Conservation (phyloP, 257 asterid species). For the Forsythia suspensa region DNA sequence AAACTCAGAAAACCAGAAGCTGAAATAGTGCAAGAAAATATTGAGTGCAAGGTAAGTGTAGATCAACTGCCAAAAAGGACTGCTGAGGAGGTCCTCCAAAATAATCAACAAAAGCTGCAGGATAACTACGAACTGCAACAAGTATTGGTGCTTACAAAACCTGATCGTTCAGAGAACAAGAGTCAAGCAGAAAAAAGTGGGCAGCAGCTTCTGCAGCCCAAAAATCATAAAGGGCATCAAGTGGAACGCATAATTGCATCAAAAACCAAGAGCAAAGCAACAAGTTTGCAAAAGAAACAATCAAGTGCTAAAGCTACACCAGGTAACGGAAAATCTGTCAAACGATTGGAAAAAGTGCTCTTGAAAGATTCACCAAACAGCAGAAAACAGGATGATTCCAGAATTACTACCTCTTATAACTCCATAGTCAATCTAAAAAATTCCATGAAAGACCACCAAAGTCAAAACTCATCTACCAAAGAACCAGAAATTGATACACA, state of each 20-base stretch:
- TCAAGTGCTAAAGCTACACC: conserved; percentile 32
- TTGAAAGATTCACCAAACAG: conserved; percentile 29
- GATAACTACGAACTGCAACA: conserved; percentile 29
- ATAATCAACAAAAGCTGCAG: conserved; percentile 32
- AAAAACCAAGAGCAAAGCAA: conserved; percentile 34
- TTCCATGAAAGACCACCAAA: conserved; percentile 21
- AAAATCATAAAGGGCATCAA: conserved; percentile 36
- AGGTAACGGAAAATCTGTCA: conserved; percentile 29
- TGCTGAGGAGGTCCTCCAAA: conserved; percentile 28
- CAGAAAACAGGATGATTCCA: conserved; percentile 15
- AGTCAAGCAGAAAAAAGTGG: conserved; percentile 34
- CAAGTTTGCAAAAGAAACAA: conserved; percentile 40
- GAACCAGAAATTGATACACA: conserved; percentile 9
- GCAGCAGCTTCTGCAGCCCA: conserved; percentile 36
- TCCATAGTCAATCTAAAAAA: background rate
- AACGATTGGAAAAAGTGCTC: conserved; percentile 31
- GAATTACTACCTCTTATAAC: conserved; percentile 1
- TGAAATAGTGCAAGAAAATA: conserved; percentile 2
- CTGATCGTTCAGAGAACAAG: conserved; percentile 37
- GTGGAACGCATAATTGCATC: conserved; percentile 39
- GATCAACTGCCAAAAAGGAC: conserved; percentile 35
- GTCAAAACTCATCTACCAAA: conserved; percentile 25
- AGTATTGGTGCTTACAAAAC: conserved; percentile 27
- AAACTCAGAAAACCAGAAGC: conserved; percentile 18
- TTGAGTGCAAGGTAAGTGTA: conserved; percentile 25